Base-by-base conservation (phyloP, 352 stramenopile species). In the Phytophthora pseudosyringae region DNA sequence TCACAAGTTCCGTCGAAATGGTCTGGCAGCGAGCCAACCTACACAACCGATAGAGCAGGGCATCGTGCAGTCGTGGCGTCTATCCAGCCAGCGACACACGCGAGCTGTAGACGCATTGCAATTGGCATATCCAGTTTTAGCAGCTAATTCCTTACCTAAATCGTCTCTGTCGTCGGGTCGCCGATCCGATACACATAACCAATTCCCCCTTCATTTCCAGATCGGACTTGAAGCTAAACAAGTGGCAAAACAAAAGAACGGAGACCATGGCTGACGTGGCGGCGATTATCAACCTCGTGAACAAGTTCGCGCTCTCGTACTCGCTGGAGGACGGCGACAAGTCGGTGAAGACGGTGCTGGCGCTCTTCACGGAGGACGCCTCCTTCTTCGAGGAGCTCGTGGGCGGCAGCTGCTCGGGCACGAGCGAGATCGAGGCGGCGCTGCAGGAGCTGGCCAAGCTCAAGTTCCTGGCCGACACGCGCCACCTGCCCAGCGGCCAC, bases 251-350 rank as follows among this genome's bases (percentile, higher is more conserved):
- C 36, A 31, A 54, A 54, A 15, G 6, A 16, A 36, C 8, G 44
- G 49, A 69, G 29, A 74, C 31, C 16, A 94, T 94, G 86, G 73
- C 81, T 51, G 86, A 93, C 47, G 73, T 89, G 58, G 74, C 73
- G 26, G 75, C 86, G 15, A 90, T 95, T 63, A 81, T 92, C 56
- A 95, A 93, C 79, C 77, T 95, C 65, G 80, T 95, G 35, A 95
- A 95, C 78, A 77, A 69, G 52, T 95, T 93, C 56, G 86, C 86
- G 64, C 73, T 86, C 25, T 69, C 78, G 45, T 95, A 91, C 70
- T 91, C 84, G 73, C 75, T 93, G 16, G 82, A 93, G 68, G 78
- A 91, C 60, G 74, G 68, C n/a, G 81, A 91, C 35, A 78, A 80
- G 67, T 92, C 81, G 18, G 69, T 87, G 41, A 79, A 89, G 71